Evolutionary conservation across 345 rosid genomes (phyloP), one percentile per base, ranked within the genome.

Genomic region (Dimocarpus longan): DNA sequence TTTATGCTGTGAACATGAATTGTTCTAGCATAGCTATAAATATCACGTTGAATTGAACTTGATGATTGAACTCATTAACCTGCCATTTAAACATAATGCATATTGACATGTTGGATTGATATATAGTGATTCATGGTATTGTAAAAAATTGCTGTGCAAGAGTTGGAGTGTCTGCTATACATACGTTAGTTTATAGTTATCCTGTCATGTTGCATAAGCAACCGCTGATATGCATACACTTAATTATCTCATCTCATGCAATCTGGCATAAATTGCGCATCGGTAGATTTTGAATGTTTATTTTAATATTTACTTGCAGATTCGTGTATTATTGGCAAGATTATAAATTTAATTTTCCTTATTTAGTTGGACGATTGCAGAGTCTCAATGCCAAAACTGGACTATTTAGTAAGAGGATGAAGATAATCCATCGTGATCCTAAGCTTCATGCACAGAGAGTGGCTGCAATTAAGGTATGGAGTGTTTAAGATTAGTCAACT

Each of bases 361-460:
- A 60, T 80, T 84, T 87, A 87, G 88, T 76, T 84, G 85, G 84
- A 73, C 83, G 79, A 75, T 84, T 89, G 82, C 90, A 95, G 98
- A 90, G 92, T 87, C 96, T 95, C 42, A 95, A 95, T 86, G 99
- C 97, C 75, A 93, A 92, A 87, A 95, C 98, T 60, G 99, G 98
- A 80, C 83, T 93, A 39, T 90, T 95, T 83, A 93, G 93, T 75
- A 95, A 92, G 63, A 88, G 96, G 77, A 95, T 95, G 98, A 92
- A 91, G 90, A 86, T 95, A 62, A 91, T 93, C 78, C 99, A 95
- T 80, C 80, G 92, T 46, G 89, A 95, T 85, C 97, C 97, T 1
- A 87, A 64, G 43, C 98, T 93, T 82, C 95, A 82, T 75, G 99
- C 98, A 11, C 95, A 93, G 78, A 85, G 98, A 79, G 93, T 91